Percentiles rank a stretch among this genome's conserved stretches.
Evolutionary conservation across 148 eudicot species (phyloP).

Genomic region (Fagopyrum tataricum): DNA sequence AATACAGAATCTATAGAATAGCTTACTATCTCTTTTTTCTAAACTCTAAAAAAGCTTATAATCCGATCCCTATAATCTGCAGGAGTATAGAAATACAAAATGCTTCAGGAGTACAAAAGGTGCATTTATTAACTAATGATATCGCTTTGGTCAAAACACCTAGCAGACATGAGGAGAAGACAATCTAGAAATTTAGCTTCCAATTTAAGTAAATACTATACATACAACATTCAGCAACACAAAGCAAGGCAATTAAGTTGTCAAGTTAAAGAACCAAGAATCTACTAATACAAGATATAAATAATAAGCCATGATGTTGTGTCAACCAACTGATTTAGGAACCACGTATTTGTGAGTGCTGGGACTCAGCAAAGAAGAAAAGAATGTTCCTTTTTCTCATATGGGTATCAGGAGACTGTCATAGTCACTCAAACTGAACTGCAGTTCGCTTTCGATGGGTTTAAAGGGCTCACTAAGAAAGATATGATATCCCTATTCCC

Average conservation of each 20-base stretch:
- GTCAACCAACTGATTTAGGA: not conserved
- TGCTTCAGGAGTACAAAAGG: not conserved
- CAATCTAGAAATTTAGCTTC: not conserved
- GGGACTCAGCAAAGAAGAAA: not conserved
- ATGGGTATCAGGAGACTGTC: not conserved
- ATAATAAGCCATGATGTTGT: not conserved
- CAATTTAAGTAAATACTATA: not conserved
- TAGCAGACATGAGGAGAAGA: not conserved
- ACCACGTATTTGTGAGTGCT: not conserved
- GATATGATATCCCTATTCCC: not conserved
- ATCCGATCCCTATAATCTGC: no score
- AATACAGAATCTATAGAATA: not conserved
- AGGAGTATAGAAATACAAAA: not conserved
- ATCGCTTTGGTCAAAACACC: not conserved
- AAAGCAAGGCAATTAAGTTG: not conserved
- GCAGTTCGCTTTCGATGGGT: not conserved
- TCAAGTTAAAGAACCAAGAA: not conserved
- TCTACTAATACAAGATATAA: not conserved
- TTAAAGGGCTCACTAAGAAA: not conserved
- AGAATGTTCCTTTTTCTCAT: not conserved
- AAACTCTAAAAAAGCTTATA: no score
- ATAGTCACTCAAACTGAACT: not conserved
- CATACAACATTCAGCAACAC: not conserved
- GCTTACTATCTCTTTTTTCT: not conserved
- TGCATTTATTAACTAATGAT: not conserved